Base-by-base conservation (phyloP, 75 land plant species). In the Gnetum montanum region DNA sequence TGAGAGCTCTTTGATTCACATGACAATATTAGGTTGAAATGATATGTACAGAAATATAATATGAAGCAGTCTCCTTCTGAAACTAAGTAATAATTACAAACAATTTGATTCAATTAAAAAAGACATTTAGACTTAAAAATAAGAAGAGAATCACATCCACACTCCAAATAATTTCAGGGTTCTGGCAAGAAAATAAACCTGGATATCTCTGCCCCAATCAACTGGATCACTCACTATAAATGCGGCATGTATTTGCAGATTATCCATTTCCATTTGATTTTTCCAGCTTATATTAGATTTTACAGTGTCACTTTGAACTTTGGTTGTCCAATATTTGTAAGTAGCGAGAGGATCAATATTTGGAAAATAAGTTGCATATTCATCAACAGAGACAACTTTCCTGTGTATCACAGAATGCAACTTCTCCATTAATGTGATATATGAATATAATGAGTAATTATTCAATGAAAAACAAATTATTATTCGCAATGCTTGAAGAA, bases 181-280 rank as follows among this genome's bases (percentile, higher is more conserved):
- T n/a, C n/a, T n/a, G n/a, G n/a, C n/a, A n/a, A n/a, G n/a, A n/a
- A n/a, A n/a, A n/a, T n/a, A 28, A 41, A 93, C 98, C 95, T 93
- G 98, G 54, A 93, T 77, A 61, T 93, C 98, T 31, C 98, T 84
- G 65, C 98, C 77, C 98, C 98, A 93, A 57, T 93, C 98, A 62
- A 88, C 73, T 43, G 98, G 79, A 59, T 93, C 98, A 74, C 98
- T 93, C 54, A 79, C 83, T 64, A 93, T 67, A 66, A 93, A 93
- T 20, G 62, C 82, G 30, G 86, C 96, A 31, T 74, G 64, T 43
- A 93, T 73, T 54, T 64, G 71, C 29, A 69, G 54, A n/a, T 61
- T 60, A 24, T 19, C 36, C 7, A 66, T 61, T 62, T 62, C 64
- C 12, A 4, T 16, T 23, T 18, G 38, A 61, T 54, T 20, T 60